These are phyloP conservation scores for Paradendryphiella salina DNA, from an alignment of 2,329 filamentous ascomycete genomes.

Conservation along the genomic window DNA sequence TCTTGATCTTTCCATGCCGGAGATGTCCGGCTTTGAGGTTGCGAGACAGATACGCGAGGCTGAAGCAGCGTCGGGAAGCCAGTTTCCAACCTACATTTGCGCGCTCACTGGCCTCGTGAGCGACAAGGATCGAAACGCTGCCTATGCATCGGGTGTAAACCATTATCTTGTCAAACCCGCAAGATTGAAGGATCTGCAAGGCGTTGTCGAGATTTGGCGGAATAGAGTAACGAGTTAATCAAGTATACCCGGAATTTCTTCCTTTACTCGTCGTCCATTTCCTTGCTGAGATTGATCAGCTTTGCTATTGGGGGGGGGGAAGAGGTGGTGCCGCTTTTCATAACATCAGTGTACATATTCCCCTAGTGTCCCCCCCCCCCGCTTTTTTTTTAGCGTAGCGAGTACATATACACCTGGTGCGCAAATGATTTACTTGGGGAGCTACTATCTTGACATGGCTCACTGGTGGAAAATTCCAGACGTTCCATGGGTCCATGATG, in stretches of 20 bases:
- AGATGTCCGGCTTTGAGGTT: slow-evolving; percentile 10
- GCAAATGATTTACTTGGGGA: too few species aligned
- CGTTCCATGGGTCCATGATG: too few species aligned
- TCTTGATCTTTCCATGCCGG: slow-evolving; percentile 11
- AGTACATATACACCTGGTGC: too few species aligned
- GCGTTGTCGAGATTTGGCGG: slow-evolving; percentile 3
- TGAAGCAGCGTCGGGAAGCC: background rate
- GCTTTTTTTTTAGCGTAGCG: too few species aligned
- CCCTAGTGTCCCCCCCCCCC: too few species aligned
- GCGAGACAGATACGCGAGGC: slow-evolving; percentile 11
- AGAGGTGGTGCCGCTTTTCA: too few species aligned
- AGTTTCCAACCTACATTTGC: slow-evolving; percentile 8
- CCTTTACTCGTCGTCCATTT: too few species aligned
- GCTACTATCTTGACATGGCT: too few species aligned
- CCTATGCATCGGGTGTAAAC: slow-evolving; percentile 10
- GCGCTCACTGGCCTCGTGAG: slow-evolving; percentile 12
- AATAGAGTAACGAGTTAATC: background rate
- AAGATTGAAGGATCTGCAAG: slow-evolving; percentile 3
- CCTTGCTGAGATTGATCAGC: too few species aligned
- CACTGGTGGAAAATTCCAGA: too few species aligned
- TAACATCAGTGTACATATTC: too few species aligned
- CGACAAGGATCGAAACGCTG: slow-evolving; percentile 10
- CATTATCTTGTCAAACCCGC: slow-evolving; percentile 10
- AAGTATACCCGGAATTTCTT: background rate
- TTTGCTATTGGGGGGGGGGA: too few species aligned